phyloP scores from a whole-genome alignment of 176 grass and related monocot genomes.

The Phoenix roebelenii region DNA sequence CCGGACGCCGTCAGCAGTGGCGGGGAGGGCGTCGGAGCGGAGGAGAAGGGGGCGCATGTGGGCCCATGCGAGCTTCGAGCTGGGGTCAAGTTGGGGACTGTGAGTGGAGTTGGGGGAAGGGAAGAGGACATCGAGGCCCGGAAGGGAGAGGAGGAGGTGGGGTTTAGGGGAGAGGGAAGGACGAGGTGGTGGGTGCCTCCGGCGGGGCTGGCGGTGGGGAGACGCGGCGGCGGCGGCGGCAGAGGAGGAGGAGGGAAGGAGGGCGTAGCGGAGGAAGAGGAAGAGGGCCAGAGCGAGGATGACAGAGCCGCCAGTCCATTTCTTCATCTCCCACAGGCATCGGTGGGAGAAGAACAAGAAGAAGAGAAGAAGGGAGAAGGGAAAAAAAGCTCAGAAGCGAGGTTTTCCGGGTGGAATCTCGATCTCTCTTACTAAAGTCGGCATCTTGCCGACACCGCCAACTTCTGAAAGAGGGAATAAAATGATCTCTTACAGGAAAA shows the following conservation, averaged over 20 bases:
- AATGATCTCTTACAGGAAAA: too few relatives aligned
- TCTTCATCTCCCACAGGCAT: constrained; percentile 28
- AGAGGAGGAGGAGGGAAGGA: constrained; percentile 22
- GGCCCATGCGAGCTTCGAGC: constrained; percentile 34
- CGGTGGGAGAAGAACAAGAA: too few relatives aligned
- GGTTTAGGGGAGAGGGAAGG: constrained; percentile 31
- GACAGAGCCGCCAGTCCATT: constrained; percentile 41
- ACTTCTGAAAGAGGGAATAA: too few relatives aligned
- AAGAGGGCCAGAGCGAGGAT: constrained; percentile 28
- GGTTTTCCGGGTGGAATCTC: too few relatives aligned
- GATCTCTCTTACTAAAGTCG: too few relatives aligned
- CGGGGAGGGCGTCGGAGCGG: constrained; percentile 64
- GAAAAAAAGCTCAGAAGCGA: too few relatives aligned
- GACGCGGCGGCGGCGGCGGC: background rate
- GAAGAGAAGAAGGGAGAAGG: too few relatives aligned
- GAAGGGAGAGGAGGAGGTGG: constrained; percentile 30
- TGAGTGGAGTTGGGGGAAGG: constrained; percentile 28
- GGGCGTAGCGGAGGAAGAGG: constrained; percentile 31
- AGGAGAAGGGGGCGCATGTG: constrained; percentile 55
- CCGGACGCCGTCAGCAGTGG: constrained; percentile 33
- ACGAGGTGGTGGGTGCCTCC: constrained; percentile 6
- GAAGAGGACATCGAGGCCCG: constrained; percentile 12
- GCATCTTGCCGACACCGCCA: too few relatives aligned
- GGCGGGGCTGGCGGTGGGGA: background rate
- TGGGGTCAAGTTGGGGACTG: background rate